Conservation (phyloP, 208 protist genomes). For the Trypanosomatidae sp. region DNA sequence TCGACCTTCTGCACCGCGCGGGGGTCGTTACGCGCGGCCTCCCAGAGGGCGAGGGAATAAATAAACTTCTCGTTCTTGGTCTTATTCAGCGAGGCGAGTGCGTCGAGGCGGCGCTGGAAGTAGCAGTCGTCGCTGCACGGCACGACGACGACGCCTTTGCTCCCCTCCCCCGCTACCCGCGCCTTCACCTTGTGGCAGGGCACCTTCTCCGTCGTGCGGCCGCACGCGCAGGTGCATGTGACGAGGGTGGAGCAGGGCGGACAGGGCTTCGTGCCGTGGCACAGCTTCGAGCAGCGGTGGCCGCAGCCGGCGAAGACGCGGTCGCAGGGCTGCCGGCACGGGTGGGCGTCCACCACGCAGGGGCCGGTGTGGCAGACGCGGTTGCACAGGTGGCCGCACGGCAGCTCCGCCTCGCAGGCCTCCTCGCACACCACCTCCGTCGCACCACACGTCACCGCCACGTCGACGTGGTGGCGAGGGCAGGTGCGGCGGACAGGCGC, state of each 20-base stretch:
- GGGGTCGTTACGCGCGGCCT: slow-evolving; percentile 17
- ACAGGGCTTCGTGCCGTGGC: slow-evolving; percentile 47
- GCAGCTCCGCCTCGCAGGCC: slow-evolving; percentile 44
- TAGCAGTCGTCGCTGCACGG: slow-evolving; percentile 41
- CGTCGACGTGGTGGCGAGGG: slow-evolving; percentile 39
- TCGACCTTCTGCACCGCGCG: slow-evolving; percentile 38
- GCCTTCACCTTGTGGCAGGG: slow-evolving; percentile 42
- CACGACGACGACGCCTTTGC: slow-evolving; percentile 18
- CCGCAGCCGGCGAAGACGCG: slow-evolving; percentile 45
- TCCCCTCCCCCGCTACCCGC: slow-evolving; percentile 21
- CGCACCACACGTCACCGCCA: slow-evolving; percentile 32
- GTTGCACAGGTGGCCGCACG: slow-evolving; percentile 63
- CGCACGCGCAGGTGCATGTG: slow-evolving; percentile 54
- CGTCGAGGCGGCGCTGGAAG: slow-evolving; percentile 26
- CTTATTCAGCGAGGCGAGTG: slow-evolving; percentile 20
- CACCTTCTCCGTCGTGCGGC: slow-evolving; percentile 28
- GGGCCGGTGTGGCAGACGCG: slow-evolving; percentile 61
- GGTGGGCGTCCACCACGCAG: slow-evolving; percentile 39
- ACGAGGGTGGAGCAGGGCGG: slow-evolving; percentile 39
- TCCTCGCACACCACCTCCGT: slow-evolving; percentile 36
- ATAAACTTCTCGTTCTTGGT: slow-evolving; percentile 31
- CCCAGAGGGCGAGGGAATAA: slow-evolving; percentile 69
- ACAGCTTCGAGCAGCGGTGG: slow-evolving; percentile 51
- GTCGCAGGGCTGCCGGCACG: slow-evolving; percentile 43
- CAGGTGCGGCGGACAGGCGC: slow-evolving; percentile 42